Evolutionary conservation across 192 early-diverging fungal genomes (phyloP), one percentile per base, ranked within the genome.

Genomic region (Gaertneriomyces sp.): DNA sequence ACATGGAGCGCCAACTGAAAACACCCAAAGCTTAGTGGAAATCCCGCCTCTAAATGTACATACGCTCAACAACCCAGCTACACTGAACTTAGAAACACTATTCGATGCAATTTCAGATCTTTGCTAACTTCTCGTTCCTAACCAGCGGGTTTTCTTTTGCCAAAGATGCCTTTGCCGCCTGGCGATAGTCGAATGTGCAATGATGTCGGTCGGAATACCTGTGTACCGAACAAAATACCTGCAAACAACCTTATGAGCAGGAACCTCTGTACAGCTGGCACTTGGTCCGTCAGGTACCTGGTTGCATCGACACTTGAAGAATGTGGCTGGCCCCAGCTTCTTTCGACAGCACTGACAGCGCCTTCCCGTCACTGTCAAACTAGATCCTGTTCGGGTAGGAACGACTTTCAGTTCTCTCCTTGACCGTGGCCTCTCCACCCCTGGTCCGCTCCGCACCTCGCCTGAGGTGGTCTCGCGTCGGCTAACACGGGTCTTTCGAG

Each of bases 291-390:
- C 17, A 33, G 19, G 42, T 52, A 68, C 66, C 66, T 72, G 59
- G 25, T 55, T 68, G 71, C 83, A 85, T 49, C 76, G 73, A 67
- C 83, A 85, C 49, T 76, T 83, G 61, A 83, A 85, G 4, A 70
- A 67, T 7, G 76, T 74, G 7, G 80, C 70, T 14, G 71, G 70
- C 9, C 79, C 75, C 25, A 85, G 47, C 55, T 84, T 84, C 58
- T 84, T 84, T 33, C 72, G 74, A 65, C 25, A 33, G 25, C 83
- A 85, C 45, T 38, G 42, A 11, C 17, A 53, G 70, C 83, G 81
- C 6, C 61, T 12, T n/a, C 66, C 44, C 10, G 38, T 25, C 9
- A 49, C 52, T 7, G 47, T 19, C 5, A 68, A 55, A 10, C 57
- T 45, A 16, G 63, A 56, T 14, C 53, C 42, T 7, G 53, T 56